A percentile compares a stretch with the other conserved stretches of the same genome.
Evolutionary conservation across 2,329 filamentous ascomycete genomes (phyloP).

Genomic region (Pseudogymnoascus sp.): DNA sequence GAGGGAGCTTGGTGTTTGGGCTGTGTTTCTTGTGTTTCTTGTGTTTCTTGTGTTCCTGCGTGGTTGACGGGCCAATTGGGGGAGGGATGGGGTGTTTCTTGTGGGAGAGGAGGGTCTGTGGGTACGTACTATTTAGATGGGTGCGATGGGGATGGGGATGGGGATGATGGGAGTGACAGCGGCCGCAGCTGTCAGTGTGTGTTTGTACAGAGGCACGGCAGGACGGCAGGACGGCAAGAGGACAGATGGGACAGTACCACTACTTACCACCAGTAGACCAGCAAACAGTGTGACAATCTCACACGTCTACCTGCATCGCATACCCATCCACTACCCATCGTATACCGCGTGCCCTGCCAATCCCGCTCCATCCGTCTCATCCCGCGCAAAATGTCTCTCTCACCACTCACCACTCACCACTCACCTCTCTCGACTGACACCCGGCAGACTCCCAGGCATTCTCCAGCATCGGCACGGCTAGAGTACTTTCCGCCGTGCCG

Average conservation of each 20-base stretch:
- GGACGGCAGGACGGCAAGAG: too few species aligned
- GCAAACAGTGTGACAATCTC: not conserved
- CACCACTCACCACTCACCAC: not conserved
- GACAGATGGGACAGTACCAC: not conserved
- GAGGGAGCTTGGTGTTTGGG: not conserved
- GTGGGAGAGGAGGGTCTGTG: too few species aligned
- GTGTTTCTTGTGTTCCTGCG: too few species aligned
- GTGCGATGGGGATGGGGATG: too few species aligned
- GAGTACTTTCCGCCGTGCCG: not conserved
- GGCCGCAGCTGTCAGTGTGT: too few species aligned
- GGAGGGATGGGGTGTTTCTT: not conserved
- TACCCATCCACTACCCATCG: not conserved
- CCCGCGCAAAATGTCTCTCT: not conserved
- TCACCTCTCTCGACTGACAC: not conserved
- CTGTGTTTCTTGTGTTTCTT: too few species aligned
- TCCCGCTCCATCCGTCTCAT: not conserved
- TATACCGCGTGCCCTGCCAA: not conserved
- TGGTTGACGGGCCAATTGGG: not conserved
- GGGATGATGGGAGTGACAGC: too few species aligned
- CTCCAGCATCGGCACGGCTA: not conserved
- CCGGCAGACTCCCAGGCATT: not conserved
- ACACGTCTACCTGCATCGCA: not conserved
- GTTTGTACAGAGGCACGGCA: too few species aligned
- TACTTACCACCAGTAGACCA: not conserved
- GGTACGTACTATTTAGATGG: too few species aligned